Conservation (phyloP, 2,329 filamentous ascomycete genomes). For the Diaporthe capsici region DNA sequence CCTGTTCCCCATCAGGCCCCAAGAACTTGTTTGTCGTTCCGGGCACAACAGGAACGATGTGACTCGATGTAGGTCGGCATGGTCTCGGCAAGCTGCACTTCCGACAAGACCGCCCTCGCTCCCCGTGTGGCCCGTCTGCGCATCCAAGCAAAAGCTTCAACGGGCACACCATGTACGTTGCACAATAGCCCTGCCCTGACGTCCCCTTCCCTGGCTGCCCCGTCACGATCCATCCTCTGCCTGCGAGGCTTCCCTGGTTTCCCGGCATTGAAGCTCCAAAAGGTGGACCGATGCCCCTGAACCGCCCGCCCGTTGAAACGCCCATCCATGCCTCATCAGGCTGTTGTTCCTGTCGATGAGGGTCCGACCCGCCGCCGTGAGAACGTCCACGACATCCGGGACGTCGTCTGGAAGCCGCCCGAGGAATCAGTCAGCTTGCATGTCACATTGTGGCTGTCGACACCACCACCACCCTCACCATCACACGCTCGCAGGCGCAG, state of each 20-base stretch:
- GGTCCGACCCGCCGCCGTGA: background rate
- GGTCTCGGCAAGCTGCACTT: constrained; percentile 25
- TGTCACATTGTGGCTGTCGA: constrained; percentile 34
- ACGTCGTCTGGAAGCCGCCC: constrained; percentile 20
- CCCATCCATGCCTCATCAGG: constrained; percentile 11
- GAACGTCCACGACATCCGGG: constrained; percentile 5
- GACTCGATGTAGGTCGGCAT: constrained; percentile 16
- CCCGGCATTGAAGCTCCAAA: background rate
- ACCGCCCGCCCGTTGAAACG: constrained; percentile 29
- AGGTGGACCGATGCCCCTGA: constrained; percentile 25
- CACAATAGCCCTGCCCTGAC: background rate
- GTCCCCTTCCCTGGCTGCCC: background rate
- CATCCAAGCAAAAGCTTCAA: background rate
- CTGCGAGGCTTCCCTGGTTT: constrained; percentile 27
- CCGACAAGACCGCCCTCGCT: constrained; percentile 5
- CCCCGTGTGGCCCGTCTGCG: background rate
- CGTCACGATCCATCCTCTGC: constrained; percentile 23
- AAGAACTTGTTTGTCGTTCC: background rate
- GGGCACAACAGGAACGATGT: constrained; percentile 12
- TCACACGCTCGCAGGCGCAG: background rate
- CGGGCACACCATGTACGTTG: background rate
- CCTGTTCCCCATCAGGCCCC: background rate
- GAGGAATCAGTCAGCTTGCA: background rate
- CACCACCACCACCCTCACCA: background rate
- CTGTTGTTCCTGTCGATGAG: constrained; percentile 31